Conservation (phyloP, 1,139 yeast species). For the Suhomyces ambrosiae region DNA sequence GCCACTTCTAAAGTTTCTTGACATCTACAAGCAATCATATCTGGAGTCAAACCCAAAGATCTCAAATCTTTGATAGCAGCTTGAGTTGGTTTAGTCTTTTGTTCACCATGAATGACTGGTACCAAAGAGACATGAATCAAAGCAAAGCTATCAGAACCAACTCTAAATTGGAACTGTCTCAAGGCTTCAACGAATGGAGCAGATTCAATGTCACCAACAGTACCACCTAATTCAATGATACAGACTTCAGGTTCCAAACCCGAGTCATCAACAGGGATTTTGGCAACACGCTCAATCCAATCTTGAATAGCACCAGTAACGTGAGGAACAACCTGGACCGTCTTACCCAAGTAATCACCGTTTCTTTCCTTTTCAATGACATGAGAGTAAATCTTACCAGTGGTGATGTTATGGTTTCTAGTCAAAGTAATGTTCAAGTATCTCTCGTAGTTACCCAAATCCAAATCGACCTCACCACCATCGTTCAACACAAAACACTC, state of each 20-base stretch:
- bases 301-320: constrained; percentile 96
- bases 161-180: constrained; percentile 97
- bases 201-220: constrained; percentile 98
- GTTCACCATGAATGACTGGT: constrained; percentile 97
- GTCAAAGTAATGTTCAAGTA: constrained; percentile 92
- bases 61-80: constrained; percentile 97
- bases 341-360: constrained; percentile 97
- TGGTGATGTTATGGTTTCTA: constrained; percentile 92
- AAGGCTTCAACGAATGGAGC: constrained; percentile 99
- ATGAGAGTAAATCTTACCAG: constrained; percentile 93
- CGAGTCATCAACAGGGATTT: constrained; percentile 88
- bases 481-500: constrained; percentile 97
- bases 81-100: constrained; percentile 98
- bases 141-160: constrained; percentile 91
- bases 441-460: constrained; percentile 96
- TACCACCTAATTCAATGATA: constrained; percentile 97
- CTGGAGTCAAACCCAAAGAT: constrained; percentile 91
- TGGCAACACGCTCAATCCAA: constrained; percentile 94
- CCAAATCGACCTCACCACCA: constrained; percentile 98
- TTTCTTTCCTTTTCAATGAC: constrained; percentile 94
- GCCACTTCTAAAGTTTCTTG: constrained; percentile 76
- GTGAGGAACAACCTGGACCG: constrained; percentile 99
- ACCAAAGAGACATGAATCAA: constrained; percentile 95
- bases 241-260: constrained; percentile 91
- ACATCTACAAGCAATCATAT: constrained; percentile 98